Conservation (phyloP, 2,329 filamentous ascomycete genomes). For the Hortaea sp. region DNA sequence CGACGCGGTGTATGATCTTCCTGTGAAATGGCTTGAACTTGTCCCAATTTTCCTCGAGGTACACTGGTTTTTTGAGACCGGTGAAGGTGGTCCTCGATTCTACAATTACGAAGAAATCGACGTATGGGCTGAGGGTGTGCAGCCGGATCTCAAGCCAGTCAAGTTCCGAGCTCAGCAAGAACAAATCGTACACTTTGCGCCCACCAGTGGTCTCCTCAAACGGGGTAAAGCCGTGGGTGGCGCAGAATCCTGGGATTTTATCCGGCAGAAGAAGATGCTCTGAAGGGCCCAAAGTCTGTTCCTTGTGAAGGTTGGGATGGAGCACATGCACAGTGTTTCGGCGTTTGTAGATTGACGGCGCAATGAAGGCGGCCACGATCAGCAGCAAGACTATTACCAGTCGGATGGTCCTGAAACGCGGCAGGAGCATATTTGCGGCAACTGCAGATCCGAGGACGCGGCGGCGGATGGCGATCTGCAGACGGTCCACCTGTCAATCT, state of each 20-base stretch:
- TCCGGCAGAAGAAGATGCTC: conserved; percentile 5
- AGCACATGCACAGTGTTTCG: conserved; percentile 2
- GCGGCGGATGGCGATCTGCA: too few relatives aligned
- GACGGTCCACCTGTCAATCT: too few relatives aligned
- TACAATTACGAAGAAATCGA: conserved; percentile 57
- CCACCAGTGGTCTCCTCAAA: not conserved
- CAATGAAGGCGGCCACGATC: not conserved
- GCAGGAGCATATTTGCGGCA: not conserved
- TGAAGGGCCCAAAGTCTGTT: conserved; percentile 3
- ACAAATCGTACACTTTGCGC: conserved; percentile 51
- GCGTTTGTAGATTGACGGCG: not conserved
- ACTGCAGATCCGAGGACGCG: too few relatives aligned
- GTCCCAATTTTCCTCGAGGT: conserved; percentile 43
- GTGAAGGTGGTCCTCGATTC: conserved; percentile 52
- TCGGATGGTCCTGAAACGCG: not conserved
- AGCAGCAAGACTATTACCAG: not conserved
- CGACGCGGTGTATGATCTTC: conserved; percentile 52
- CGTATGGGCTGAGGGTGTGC: conserved; percentile 45
- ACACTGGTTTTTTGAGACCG: conserved; percentile 44
- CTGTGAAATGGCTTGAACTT: conserved; percentile 44
- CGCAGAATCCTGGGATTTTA: conserved; percentile 6
- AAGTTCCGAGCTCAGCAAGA: conserved; percentile 53
- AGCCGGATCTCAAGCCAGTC: conserved; percentile 58
- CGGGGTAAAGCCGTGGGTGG: conserved; percentile 7
- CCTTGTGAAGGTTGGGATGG: conserved; percentile 5